Evolutionary conservation across 1,284 basidiomycete genomes (phyloP), one percentile per base, ranked within the genome.

Genomic region (Lentinula novae-zelandiae): DNA sequence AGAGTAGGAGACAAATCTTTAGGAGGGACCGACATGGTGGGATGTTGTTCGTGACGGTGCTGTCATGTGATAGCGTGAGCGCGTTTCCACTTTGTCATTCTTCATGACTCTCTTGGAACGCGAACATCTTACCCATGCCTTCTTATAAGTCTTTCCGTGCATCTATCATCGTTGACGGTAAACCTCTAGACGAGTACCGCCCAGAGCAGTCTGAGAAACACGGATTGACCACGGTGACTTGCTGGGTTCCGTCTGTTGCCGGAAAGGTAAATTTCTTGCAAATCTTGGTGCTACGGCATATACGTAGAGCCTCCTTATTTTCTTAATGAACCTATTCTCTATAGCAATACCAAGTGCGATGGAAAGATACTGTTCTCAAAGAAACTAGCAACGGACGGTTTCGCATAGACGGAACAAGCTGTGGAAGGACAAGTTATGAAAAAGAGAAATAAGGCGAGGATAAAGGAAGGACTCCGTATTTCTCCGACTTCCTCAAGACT

Each of bases 191-290:
- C 36, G 54, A 56, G 31, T 56, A 56, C n/a, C 48, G 34, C 27
- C 13, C 46, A 5, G 31, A 56, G 40, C 15, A 20, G 3, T 27
- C 39, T 20, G 10, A n/a, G 3, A n/a, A 10, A n/a, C 13, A 42
- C 13, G 39, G 53, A 42, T 27, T 27, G 20, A 31, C 53, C 3
- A 54, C 38, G 10, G 39, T 54, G n/a, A 42, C 38, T 44, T 59
- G 58, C n/a, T 59, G 58, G 58, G 52, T 59, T n/a, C 50, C 58
- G 15, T 59, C 58, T 15, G 20, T 50, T 40, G 58, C 50, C 5
- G 50, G 58, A 7, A 51, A 46, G 40, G 58, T 53, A 53, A 27
- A 13, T 27, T 33, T 12, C 27, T 27, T 27, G 27, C 27, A 27
- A 27, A 27, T 48, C 46, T 48, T 12, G 9, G 12, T 22, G 13